Evolutionary conservation across 108 stramenopile species (phyloP).

Genomic region (Fragilaria radians): DNA sequence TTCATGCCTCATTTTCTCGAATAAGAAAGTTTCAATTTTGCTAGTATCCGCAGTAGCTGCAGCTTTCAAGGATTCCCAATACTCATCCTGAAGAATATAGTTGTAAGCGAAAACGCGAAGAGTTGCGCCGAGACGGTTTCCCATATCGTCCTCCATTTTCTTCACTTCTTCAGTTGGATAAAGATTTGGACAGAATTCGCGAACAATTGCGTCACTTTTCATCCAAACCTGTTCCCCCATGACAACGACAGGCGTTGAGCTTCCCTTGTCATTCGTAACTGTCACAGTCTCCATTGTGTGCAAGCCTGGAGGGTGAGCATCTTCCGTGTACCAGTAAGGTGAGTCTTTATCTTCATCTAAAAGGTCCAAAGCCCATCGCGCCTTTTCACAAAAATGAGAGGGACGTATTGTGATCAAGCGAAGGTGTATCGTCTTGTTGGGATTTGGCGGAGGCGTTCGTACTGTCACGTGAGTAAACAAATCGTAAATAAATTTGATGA

Average conservation of each 20-base stretch:
- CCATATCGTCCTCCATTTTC: slow-evolving; percentile 22
- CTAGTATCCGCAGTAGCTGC: not conserved
- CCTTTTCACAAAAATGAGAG: slow-evolving; percentile 27
- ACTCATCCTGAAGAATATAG: slow-evolving; percentile 5
- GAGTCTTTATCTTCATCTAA: slow-evolving; percentile 9
- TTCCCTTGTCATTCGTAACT: slow-evolving; percentile 2
- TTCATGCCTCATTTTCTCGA: slow-evolving; percentile 15
- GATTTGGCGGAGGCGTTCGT: slow-evolving; percentile 6
- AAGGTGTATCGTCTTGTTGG: slow-evolving; percentile 10
- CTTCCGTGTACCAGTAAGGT: slow-evolving; percentile 32
- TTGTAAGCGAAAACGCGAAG: slow-evolving; percentile 14
- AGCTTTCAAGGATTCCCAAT: not conserved
- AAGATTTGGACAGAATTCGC: slow-evolving; percentile 9
- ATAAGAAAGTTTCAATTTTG: slow-evolving; percentile 13
- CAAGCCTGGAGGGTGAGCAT: slow-evolving; percentile 24
- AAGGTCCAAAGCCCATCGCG: slow-evolving; percentile 21
- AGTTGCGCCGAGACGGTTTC: slow-evolving; percentile 17
- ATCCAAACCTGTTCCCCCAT: slow-evolving; percentile 3
- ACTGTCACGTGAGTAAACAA: too few species aligned
- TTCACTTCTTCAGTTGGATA: slow-evolving; percentile 16
- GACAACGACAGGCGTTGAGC: slow-evolving; percentile 22
- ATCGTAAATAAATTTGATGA: too few species aligned
- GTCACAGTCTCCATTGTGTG: slow-evolving; percentile 11
- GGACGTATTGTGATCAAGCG: slow-evolving; percentile 17
- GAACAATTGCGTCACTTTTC: slow-evolving; percentile 4